phyloP scores from a whole-genome alignment of 257 asterid species.

The Perilla frutescens region DNA sequence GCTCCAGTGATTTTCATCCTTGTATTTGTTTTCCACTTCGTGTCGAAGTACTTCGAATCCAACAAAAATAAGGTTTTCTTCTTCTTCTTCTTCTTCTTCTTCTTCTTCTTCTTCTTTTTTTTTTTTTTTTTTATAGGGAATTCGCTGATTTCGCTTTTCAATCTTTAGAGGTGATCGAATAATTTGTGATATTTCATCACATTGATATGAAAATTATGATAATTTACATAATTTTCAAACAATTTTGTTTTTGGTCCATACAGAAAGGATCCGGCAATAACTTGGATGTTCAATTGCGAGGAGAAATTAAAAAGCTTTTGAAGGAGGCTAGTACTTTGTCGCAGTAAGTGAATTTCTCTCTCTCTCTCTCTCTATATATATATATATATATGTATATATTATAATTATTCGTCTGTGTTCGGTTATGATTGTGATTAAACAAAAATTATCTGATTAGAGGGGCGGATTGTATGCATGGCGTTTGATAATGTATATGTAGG shows the following conservation, averaged over 20 bases:
- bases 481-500: constrained; percentile 2
- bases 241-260: background rate
- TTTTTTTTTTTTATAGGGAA: background rate
- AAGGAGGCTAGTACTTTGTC: constrained; percentile 78
- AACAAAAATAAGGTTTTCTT: constrained; percentile 55
- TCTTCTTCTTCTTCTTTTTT: too few relatives aligned
- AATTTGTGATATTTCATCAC: background rate
- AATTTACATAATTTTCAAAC: background rate
- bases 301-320: constrained; percentile 71
- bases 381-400: background rate
- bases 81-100: too few relatives aligned
- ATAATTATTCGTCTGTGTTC: background rate
- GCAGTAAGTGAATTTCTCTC: constrained; percentile 55
- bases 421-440: background rate
- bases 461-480: background rate
- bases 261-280: constrained; percentile 59
- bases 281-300: constrained; percentile 55
- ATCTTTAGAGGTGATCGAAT: constrained; percentile 11
- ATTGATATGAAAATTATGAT: constrained; percentile 1
- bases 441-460: background rate
- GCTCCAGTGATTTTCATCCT: constrained; percentile 75
- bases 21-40: constrained; percentile 61
- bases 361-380: too few relatives aligned
- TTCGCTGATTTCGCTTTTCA: constrained; percentile 11
- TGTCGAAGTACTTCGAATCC: constrained; percentile 67